Evolutionary conservation across 257 asterid species (phyloP).

Genomic region (Salvia splendens): DNA sequence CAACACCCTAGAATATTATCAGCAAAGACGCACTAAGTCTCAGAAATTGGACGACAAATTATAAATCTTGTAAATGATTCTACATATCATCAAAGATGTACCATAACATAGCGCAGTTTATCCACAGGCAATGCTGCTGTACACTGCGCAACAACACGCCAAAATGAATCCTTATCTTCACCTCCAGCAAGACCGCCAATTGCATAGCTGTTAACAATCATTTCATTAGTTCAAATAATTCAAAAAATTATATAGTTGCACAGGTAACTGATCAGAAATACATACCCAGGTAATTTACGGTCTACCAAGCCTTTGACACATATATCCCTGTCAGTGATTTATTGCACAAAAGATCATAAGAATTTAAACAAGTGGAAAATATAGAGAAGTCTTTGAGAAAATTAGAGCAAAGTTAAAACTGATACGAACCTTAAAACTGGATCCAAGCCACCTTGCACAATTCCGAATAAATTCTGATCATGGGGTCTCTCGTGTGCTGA

Average conservation of each 20-base stretch:
- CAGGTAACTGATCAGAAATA: constrained; percentile 14
- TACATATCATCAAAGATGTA: constrained; percentile 29
- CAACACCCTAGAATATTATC: constrained; percentile 72
- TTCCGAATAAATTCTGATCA: constrained; percentile 95
- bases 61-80: not conserved
- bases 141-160: constrained; percentile 99
- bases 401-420: constrained; percentile 8
- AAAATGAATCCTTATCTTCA: constrained; percentile 98
- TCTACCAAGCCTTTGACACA: constrained; percentile 92
- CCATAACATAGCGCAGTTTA: constrained; percentile 98
- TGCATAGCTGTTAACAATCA: constrained; percentile 80
- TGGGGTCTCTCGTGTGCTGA: constrained; percentile 93
- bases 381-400: not conserved
- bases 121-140: constrained; percentile 96
- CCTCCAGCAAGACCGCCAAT: constrained; percentile 99
- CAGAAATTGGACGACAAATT: constrained; percentile 23
- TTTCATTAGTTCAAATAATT: constrained; percentile 36
- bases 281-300: constrained; percentile 94
- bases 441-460: constrained; percentile 99
- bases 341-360: constrained; percentile 24
- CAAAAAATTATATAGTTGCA: constrained; percentile 19
- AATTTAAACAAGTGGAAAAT: constrained; percentile 8
- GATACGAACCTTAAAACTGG: constrained; percentile 76
- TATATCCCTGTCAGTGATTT: constrained; percentile 70
- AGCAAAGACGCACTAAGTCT: constrained; percentile 28